phyloP scores from a whole-genome alignment of 192 early-diverging fungal species.

The Coemansia sp. region DNA sequence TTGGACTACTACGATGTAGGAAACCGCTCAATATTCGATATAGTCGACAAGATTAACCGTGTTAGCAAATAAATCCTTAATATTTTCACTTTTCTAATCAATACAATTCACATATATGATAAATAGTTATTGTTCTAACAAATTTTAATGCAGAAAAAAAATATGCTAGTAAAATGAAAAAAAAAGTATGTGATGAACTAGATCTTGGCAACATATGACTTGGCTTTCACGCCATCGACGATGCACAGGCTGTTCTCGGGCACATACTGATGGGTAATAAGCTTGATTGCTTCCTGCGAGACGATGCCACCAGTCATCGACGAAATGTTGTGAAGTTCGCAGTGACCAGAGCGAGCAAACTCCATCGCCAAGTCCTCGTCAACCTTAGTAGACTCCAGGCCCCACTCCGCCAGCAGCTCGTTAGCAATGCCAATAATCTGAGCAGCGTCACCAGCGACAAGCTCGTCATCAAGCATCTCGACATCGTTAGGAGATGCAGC shows the following conservation, averaged over 20 bases:
- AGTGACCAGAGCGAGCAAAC: slow-evolving; percentile 63
- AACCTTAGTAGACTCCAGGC: not conserved
- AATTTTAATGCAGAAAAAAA: not conserved
- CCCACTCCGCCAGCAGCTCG: slow-evolving; percentile 23
- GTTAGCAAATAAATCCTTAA: not conserved
- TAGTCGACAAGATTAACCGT: slow-evolving; percentile 37
- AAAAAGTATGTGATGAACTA: slow-evolving; percentile 4
- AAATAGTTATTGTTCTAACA: not conserved
- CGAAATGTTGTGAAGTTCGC: slow-evolving; percentile 81
- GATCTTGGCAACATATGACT: slow-evolving; percentile 14
- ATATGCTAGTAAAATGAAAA: slow-evolving; percentile 2
- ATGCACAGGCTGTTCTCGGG: slow-evolving; percentile 85
- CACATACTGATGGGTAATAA: slow-evolving; percentile 93
- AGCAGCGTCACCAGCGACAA: slow-evolving; percentile 13
- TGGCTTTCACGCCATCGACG: slow-evolving; percentile 71
- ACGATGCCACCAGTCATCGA: slow-evolving; percentile 86
- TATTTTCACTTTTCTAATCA: not conserved
- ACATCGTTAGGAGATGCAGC: slow-evolving; percentile 2
- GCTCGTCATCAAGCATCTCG: slow-evolving; percentile 12
- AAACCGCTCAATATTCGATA: slow-evolving; percentile 23
- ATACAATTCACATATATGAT: not conserved
- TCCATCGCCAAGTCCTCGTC: slow-evolving; percentile 23
- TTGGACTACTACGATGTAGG: slow-evolving; percentile 51
- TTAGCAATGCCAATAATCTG: slow-evolving; percentile 16
- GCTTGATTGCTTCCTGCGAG: slow-evolving; percentile 92